phyloP scores from a whole-genome alignment of 192 early-diverging fungal genomes.

The Backusella liffmaniae region DNA sequence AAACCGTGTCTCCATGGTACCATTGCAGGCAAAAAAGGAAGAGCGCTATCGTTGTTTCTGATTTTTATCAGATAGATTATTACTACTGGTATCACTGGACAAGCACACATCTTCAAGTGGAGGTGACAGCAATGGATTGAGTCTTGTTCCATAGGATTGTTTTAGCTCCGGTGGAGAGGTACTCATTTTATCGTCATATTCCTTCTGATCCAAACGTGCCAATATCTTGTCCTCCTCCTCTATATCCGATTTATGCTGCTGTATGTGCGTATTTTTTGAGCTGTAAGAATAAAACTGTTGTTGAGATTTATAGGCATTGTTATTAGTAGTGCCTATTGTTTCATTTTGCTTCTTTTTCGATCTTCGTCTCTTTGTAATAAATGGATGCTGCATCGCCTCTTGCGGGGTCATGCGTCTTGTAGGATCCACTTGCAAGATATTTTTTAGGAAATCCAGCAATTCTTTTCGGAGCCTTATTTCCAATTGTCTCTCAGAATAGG shows the following conservation, averaged over 20 bases:
- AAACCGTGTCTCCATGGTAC: no score
- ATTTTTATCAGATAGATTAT: neutral
- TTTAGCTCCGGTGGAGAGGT: neutral
- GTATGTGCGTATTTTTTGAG: neutral
- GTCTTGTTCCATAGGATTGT: neutral
- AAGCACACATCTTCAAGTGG: neutral
- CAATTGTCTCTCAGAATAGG: neutral
- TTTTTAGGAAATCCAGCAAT: constrained; percentile 71
- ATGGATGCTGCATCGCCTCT: constrained; percentile 78
- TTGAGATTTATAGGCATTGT: neutral
- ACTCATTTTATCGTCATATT: neutral
- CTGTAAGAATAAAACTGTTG: neutral
- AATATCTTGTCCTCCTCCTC: neutral
- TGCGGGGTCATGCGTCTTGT: constrained; percentile 78
- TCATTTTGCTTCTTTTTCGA: neutral
- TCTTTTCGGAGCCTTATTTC: neutral
- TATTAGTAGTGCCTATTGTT: neutral
- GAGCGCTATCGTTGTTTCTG: neutral
- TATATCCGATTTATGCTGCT: neutral
- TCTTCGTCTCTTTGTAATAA: constrained; percentile 53
- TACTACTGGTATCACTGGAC: neutral
- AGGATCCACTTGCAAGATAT: constrained; percentile 71
- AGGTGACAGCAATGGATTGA: neutral
- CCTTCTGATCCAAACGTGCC: neutral
- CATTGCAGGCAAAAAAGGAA: no score